phyloP scores from a whole-genome alignment of 495 filamentous ascomycete species.

The Xylaria intraflava region DNA sequence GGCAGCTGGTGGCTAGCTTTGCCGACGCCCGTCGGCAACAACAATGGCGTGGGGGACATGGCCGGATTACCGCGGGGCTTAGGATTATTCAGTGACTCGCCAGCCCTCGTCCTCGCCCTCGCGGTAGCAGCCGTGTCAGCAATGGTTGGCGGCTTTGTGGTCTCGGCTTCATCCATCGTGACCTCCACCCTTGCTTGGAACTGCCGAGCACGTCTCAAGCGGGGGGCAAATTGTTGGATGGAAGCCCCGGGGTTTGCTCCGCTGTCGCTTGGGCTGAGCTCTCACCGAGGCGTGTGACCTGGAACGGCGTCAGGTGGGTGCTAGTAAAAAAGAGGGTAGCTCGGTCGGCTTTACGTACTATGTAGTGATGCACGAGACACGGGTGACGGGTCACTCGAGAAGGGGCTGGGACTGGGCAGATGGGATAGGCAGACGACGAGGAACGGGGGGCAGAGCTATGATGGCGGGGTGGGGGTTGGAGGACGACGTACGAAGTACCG shows the following conservation, averaged over 20 bases:
- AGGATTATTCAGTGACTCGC: background rate
- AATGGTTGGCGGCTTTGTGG: conserved; percentile 1
- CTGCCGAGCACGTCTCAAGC: conserved; percentile 5
- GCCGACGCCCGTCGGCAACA: background rate
- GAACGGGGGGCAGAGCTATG: background rate
- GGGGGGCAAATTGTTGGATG: conserved; percentile 3
- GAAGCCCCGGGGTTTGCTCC: background rate
- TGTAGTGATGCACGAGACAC: conserved; percentile 11
- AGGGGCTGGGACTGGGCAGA: background rate
- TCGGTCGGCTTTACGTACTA: conserved; percentile 7
- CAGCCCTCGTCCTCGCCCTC: background rate
- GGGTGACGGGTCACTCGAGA: background rate
- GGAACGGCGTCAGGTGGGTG: conserved; percentile 7
- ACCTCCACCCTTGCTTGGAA: conserved; percentile 3
- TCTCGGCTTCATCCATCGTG: conserved; percentile 10
- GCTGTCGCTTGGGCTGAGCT: background rate
- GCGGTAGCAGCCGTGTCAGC: background rate
- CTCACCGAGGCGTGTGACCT: conserved; percentile 13
- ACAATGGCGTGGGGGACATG: conserved; percentile 3
- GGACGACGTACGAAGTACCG: background rate
- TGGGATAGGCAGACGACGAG: background rate
- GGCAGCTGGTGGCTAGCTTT: conserved; percentile 44
- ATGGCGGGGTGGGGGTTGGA: background rate
- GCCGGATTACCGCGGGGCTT: conserved; percentile 6
- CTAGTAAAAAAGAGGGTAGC: conserved; percentile 8